Base-by-base conservation (phyloP, 805 yeast genomes). In the Ogataea pilisensis region DNA sequence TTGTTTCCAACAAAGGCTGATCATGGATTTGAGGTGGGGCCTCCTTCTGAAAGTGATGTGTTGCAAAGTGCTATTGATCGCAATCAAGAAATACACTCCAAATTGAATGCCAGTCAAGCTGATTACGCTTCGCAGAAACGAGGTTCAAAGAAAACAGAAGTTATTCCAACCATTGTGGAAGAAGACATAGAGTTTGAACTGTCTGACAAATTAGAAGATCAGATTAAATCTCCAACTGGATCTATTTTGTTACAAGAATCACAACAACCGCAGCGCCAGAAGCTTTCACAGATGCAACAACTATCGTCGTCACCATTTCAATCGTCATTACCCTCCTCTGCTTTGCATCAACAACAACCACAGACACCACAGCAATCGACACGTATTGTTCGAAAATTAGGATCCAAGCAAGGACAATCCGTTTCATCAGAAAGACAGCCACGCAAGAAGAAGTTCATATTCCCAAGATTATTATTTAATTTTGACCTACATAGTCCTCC, bases 131-230 rank as follows among this genome's bases (percentile, higher is more conserved):
- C n/a, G n/a, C n/a, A 35, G 16, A 29, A 13, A 16, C 16, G 19
- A n/a, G 20, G 9, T n/a, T 13, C 21, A n/a, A 30, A 22, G 18
- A 22, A 18, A 13, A 28, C 20, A 18, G 43, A 40, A 12, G 43
- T 41, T 5, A 55, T 59, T 20, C 42, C 65, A 3, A 60, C 65
- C 2, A 61, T 58, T 11, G 47, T 56, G 4, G 66, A 61, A 37
- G 68, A 63, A 35, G 66, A 61, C 30, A 50, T 63, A 24, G 66
- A 61, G 42, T 61, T 64, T 40, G 66, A 63, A 30, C 35, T 61
- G 27, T 36, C 50, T 1, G 61, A 53, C 33, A 53, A 57, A 39
- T 38, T 51, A 31, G 66, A 61, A 22, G 68, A 64, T 38, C 55
- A 49, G 20, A 51, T 64, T 38, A 64, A 64, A 34, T 63, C 67